Evolutionary conservation across 768 basidiomycete species (phyloP), one percentile per base, ranked within the genome.

Genomic region (Galerina sulciceps): DNA sequence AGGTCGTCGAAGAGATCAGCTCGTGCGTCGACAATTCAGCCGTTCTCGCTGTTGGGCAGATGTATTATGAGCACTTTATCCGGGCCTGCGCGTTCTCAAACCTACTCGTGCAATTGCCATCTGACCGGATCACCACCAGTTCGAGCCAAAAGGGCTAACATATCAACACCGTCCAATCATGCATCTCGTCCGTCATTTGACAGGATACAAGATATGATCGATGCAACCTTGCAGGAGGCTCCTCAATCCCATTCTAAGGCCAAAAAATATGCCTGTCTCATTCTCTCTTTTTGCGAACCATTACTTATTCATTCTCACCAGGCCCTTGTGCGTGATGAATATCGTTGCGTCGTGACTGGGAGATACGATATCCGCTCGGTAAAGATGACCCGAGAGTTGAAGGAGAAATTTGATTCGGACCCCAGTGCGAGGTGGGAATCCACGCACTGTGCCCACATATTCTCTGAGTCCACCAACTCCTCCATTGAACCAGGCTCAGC

Each of bases 321-420:
- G 76, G 75, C 78, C 46, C 65, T 77, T 17, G 53, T 71, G 42
- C 73, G 77, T 31, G 76, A 79, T 56, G 67, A 64, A 4, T 74
- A 59, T 63, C 70, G 65, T 45, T 79, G 77, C 55, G 61, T 74
- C 10, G 57, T 76, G 6, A 70, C 71, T 11, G 71, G 69, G 47
- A 18, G 34, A 18, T 61, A 68, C 47, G 75, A 77, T 46, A 17
- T 9, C 3, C 18, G 34, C 20, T 55, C 53, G 6, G 26, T 62
- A 52, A 20, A 15, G 18, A 43, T 31, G 15, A 53, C 54, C 26
- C 11, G 40, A 55, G 69, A 69, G 58, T 37, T 66, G n/a, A 11
- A 43, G 38, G 41, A 55, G 35, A 38, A 37, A n/a, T 45, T 55
- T 10, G 46, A 18, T 13, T 38, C 18, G 44, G 53, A 53, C 13